Evolutionary conservation across 495 filamentous ascomycete genomes (phyloP).

Genomic region (Barbatosphaeria neglecta): DNA sequence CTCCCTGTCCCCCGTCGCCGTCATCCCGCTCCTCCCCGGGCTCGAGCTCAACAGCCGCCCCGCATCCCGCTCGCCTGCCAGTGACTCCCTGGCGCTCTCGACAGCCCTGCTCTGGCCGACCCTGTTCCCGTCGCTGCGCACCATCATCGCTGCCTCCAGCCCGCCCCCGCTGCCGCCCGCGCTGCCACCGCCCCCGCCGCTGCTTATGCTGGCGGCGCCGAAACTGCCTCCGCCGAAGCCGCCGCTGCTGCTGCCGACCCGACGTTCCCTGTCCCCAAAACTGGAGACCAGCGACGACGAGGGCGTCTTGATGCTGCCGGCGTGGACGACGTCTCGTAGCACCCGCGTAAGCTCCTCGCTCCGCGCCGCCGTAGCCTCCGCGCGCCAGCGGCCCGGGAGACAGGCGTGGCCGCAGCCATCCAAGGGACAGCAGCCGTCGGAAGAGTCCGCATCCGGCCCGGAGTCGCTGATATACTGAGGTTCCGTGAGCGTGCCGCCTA

Average conservation of each 20-base stretch:
- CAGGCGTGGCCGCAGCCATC: slow-evolving; percentile 66
- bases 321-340: slow-evolving; percentile 27
- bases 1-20: slow-evolving; percentile 12
- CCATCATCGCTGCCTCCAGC: background rate
- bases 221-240: background rate
- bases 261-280: background rate
- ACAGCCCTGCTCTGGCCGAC: slow-evolving; percentile 43
- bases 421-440: slow-evolving; percentile 62
- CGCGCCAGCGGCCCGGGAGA: slow-evolving; percentile 49
- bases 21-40: slow-evolving; percentile 22
- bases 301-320: slow-evolving; percentile 5
- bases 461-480: background rate
- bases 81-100: slow-evolving; percentile 35
- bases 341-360: slow-evolving; percentile 29
- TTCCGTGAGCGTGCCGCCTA: slow-evolving; percentile 1
- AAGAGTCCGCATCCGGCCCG: slow-evolving; percentile 30
- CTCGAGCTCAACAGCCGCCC: slow-evolving; percentile 32
- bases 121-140: slow-evolving; percentile 23
- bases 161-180: slow-evolving; percentile 3
- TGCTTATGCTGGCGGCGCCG: no score
- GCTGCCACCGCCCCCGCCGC: slow-evolving; percentile 1
- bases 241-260: slow-evolving; percentile 1
- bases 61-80: slow-evolving; percentile 8
- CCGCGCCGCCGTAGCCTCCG: slow-evolving; percentile 26
- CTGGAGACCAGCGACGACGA: background rate